Evolutionary conservation across 495 filamentous ascomycete species (phyloP).

Genomic region (Entonaema liquescens): DNA sequence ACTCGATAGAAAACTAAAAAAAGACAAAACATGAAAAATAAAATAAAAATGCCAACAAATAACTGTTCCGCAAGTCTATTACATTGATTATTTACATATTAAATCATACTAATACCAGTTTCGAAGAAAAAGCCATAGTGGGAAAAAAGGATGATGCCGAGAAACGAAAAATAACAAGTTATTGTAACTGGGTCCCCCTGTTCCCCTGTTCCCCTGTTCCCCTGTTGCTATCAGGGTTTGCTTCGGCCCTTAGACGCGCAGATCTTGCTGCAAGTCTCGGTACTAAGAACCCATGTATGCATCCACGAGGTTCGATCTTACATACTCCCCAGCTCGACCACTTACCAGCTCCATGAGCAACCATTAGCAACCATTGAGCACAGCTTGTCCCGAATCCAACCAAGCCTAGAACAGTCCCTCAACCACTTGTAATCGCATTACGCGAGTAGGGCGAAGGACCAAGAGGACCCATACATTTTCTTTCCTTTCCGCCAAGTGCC

Average conservation of each 20-base stretch:
- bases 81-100: not conserved
- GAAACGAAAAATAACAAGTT: conserved; percentile 3
- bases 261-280: conserved; percentile 43
- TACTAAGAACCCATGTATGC: conserved; percentile 38
- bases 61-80: not conserved
- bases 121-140: conserved; percentile 1
- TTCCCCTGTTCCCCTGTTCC: too few species aligned
- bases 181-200: not conserved
- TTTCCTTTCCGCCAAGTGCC: not conserved
- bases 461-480: not conserved
- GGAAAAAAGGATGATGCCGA: conserved; percentile 10
- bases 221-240: conserved; percentile 18
- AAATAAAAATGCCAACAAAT: not conserved
- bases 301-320: conserved; percentile 39
- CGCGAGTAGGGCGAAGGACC: not conserved
- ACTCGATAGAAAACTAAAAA: not conserved
- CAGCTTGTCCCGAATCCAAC: conserved; percentile 17
- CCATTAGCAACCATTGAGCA: too few species aligned
- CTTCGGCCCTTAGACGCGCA: conserved; percentile 38
- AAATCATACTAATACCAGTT: not conserved
- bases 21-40: too few species aligned
- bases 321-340: conserved; percentile 19
- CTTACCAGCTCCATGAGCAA: conserved; percentile 5
- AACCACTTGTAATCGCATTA: conserved; percentile 19
- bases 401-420: conserved; percentile 34